phyloP scores from a whole-genome alignment of 2,329 filamentous ascomycete genomes.

The Neopestalotiopsis rosae region DNA sequence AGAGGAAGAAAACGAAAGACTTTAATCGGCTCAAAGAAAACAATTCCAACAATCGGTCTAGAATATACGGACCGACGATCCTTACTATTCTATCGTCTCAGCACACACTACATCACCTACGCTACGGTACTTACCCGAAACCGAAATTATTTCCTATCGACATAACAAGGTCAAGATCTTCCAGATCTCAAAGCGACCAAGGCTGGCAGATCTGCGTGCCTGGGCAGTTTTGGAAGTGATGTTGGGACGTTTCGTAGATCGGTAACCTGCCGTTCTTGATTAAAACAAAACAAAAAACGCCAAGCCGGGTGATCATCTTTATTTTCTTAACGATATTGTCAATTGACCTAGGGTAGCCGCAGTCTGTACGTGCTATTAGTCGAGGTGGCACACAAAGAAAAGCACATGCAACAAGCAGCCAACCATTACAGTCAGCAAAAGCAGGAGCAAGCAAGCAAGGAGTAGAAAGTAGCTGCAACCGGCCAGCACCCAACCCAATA shows the following conservation, averaged over 20 bases:
- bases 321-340: background rate
- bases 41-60: too few relatives aligned
- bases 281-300: slow-evolving; percentile 8
- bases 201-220: slow-evolving; percentile 12
- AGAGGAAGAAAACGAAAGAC: too few relatives aligned
- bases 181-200: background rate
- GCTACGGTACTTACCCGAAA: too few relatives aligned
- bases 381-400: background rate
- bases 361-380: background rate
- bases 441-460: too few relatives aligned
- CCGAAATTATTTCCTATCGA: too few relatives aligned
- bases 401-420: background rate
- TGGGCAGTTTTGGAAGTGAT: slow-evolving; percentile 26
- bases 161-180: background rate
- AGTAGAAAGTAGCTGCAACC: background rate
- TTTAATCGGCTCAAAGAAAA: too few relatives aligned
- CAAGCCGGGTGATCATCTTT: slow-evolving; percentile 20
- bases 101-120: too few relatives aligned
- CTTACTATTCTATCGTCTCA: too few relatives aligned
- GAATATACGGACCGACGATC: too few relatives aligned
- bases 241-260: slow-evolving; percentile 29
- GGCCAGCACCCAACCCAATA: slow-evolving; percentile 22
- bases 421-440: background rate
- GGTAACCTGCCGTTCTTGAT: slow-evolving; percentile 29
- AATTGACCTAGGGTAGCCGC: background rate